Evolutionary conservation across 73 alveolate genomes (phyloP).

Genomic region (Uronychia binucleata): DNA sequence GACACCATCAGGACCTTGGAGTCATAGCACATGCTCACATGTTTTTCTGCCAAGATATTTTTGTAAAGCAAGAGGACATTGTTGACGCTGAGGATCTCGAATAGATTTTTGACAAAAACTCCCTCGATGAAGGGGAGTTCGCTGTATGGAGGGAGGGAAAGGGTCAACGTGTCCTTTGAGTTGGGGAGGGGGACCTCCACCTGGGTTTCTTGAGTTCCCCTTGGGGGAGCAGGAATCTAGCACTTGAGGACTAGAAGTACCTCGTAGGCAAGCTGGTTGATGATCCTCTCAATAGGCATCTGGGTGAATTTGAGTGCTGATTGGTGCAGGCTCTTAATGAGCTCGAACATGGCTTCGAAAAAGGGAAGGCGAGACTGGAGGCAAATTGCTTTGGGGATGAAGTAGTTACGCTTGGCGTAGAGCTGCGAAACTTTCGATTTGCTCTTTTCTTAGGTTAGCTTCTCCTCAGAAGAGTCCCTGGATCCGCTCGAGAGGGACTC

Average conservation of each 20-base stretch:
- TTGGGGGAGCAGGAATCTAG: background rate
- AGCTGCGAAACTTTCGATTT: background rate
- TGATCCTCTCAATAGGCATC: background rate
- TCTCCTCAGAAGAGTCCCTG: too few species aligned
- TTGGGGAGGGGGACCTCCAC: background rate
- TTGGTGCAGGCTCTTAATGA: background rate
- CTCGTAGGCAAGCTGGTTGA: background rate
- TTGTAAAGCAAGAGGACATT: slow-evolving; percentile 19
- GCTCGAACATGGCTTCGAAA: background rate
- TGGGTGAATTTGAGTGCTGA: background rate
- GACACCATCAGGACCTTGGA: slow-evolving; percentile 24
- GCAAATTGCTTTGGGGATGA: background rate
- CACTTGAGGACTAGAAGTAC: background rate
- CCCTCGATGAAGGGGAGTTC: slow-evolving; percentile 24
- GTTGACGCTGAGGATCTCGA: slow-evolving; percentile 30
- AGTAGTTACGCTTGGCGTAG: background rate
- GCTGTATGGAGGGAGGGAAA: slow-evolving; percentile 22
- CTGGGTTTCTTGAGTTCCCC: background rate
- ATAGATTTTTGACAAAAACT: slow-evolving; percentile 25
- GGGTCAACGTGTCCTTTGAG: slow-evolving; percentile 1
- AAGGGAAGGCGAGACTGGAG: background rate
- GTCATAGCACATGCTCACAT: background rate
- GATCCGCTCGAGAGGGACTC: too few species aligned
- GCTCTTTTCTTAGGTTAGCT: too few species aligned
- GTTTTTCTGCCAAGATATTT: slow-evolving; percentile 20